Conservation (phyloP, 164 flowering plant species). For the Vitis amurensis region DNA sequence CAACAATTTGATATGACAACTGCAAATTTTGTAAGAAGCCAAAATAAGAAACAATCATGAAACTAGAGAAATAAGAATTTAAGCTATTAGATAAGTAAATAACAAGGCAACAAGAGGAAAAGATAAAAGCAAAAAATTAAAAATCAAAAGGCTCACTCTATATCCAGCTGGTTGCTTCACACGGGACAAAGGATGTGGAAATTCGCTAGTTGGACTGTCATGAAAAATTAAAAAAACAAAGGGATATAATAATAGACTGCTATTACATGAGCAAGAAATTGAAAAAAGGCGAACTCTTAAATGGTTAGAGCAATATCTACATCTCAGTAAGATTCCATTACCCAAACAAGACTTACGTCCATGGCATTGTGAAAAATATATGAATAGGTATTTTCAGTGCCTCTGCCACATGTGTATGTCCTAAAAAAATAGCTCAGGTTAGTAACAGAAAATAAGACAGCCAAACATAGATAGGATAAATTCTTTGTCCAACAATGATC, state of each 20-base stretch:
- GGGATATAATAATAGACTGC: conserved; percentile 2
- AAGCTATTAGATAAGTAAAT: not conserved
- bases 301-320: not conserved
- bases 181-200: conserved; percentile 98
- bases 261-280: not conserved
- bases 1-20: conserved; percentile 98
- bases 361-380: conserved; percentile 99
- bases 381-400: conserved; percentile 89
- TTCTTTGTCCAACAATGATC: not conserved
- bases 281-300: not conserved
- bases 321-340: conserved; percentile 14
- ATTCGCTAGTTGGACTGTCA: conserved; percentile 93
- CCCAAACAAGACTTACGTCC: conserved; percentile 88
- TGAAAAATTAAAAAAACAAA: conserved; percentile 3
- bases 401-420: conserved; percentile 98
- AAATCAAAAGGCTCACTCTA: conserved; percentile 54
- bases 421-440: conserved; percentile 37
- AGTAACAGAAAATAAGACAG: conserved; percentile 2
- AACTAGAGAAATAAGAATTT: not conserved
- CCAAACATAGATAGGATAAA: not conserved
- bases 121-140: not conserved
- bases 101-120: not conserved
- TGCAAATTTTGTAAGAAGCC: conserved; percentile 30
- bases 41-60: not conserved
- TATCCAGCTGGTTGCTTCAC: conserved; percentile 93